Evolutionary conservation across 2,329 filamentous ascomycete species (phyloP).

Genomic region (Fusarium metavorans): DNA sequence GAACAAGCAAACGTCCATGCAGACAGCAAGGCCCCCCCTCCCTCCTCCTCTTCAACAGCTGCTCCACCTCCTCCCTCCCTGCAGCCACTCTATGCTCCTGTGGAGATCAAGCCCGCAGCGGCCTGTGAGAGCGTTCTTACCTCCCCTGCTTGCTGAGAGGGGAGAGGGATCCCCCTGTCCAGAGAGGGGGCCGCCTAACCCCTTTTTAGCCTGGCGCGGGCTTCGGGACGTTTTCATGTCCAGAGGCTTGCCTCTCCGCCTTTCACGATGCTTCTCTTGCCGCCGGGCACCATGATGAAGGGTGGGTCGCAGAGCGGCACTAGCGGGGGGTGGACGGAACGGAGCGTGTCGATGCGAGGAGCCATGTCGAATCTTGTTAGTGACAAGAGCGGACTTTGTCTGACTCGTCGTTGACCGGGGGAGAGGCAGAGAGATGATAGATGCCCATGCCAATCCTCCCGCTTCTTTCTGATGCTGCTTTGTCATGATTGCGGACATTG

Average conservation of each 20-base stretch:
- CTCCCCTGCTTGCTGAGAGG: slow-evolving; percentile 23
- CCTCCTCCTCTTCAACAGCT: slow-evolving; percentile 6
- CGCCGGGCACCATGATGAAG: slow-evolving; percentile 47
- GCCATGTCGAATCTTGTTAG: slow-evolving; percentile 12
- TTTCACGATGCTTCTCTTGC: slow-evolving; percentile 55
- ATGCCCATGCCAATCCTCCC: background rate
- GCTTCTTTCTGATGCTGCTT: background rate
- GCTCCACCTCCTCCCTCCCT: slow-evolving; percentile 31
- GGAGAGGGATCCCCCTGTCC: slow-evolving; percentile 12
- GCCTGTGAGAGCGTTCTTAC: slow-evolving; percentile 23
- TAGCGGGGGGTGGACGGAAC: slow-evolving; percentile 32
- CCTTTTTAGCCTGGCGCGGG: slow-evolving; percentile 20
- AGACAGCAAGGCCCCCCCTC: slow-evolving; percentile 20
- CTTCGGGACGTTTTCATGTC: slow-evolving; percentile 40
- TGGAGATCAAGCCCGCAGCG: slow-evolving; percentile 27
- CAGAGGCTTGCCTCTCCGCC: slow-evolving; percentile 46
- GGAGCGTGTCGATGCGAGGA: slow-evolving; percentile 24
- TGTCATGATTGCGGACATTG: background rate
- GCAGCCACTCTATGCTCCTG: slow-evolving; percentile 44
- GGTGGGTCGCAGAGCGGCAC: slow-evolving; percentile 38
- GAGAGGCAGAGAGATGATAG: background rate
- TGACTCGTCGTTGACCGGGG: slow-evolving; percentile 11
- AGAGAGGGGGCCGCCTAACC: slow-evolving; percentile 13
- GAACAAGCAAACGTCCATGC: slow-evolving; percentile 32
- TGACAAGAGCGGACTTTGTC: slow-evolving; percentile 12